Evolutionary conservation across 169 alveolate species (phyloP), one percentile per base, ranked within the genome.

Genomic region (Babesia gibsoni): DNA sequence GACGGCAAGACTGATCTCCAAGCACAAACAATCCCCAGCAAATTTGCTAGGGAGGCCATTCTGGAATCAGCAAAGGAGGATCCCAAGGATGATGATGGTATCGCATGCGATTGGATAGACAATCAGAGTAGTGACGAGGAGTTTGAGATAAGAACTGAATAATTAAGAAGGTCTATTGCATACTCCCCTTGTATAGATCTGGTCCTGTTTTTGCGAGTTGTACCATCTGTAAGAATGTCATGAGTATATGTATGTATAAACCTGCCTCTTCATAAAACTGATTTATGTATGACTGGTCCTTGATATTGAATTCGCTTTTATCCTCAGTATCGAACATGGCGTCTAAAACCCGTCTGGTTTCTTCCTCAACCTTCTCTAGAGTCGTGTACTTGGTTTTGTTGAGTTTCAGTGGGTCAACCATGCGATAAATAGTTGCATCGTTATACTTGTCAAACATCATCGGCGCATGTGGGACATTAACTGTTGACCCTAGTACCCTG

Each of bases 1-100:
- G 95, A 91, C 65, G 95, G 95, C 25, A 88, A 88, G 57, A 89
- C 90, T 46, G 95, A 91, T 59, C 64, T 91, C 46, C 87, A 88
- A 48, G 89, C 94, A 27, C 94, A 90, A 45, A 66, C 93, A 33
- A 33, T 91, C 3, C 89, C 94, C 23, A 67, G 77, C 80, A 74
- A 61, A 20, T 20, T 25, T 23, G 57, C 41, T 8, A 18, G 20
- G 5, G 72, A 61, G 29, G 45, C 27, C 20, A 29, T 36, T 4
- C n/a, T 61, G 32, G 49, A 32, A 10, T 32, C 45, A 12, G 69
- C 53, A 16, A 18, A 36, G 14, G 9, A 52, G 8, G 69, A 58
- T 4, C 12, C 30, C 7, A 58, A 58, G 54, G 36, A 25, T 5
- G 59, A 23, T 23, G 70, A 59, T 23, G 57, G 22, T 25, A 37